Percentiles rank a stretch among this genome's conserved stretches.
Evolutionary conservation across 2,329 filamentous ascomycete species (phyloP).

Genomic region (Aspergillus sp.): DNA sequence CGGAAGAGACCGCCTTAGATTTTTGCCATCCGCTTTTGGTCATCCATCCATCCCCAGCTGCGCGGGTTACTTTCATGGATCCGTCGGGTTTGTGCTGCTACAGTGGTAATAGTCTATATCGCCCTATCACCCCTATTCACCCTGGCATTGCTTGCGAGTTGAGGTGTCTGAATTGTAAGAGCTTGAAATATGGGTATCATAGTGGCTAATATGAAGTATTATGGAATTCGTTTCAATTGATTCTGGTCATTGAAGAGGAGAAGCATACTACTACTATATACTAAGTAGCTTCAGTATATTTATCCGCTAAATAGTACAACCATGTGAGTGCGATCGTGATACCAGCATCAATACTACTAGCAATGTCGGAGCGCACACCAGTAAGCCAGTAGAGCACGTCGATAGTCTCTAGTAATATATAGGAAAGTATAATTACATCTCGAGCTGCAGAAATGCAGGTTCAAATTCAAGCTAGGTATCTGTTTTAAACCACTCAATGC

Average conservation of each 20-base stretch:
- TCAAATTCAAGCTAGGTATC: slow-evolving; percentile 6
- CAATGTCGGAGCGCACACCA: neutral
- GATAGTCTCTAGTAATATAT: no score
- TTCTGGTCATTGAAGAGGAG: no score
- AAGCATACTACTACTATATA: no score
- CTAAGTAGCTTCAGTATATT: neutral
- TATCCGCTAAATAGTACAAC: neutral
- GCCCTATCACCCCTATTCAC: no score
- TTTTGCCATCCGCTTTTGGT: slow-evolving; percentile 21
- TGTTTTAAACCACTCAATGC: slow-evolving; percentile 28
- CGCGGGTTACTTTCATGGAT: neutral
- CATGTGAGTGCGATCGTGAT: no score
- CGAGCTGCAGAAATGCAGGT: slow-evolving; percentile 4
- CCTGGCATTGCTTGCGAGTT: no score
- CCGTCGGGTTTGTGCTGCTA: neutral
- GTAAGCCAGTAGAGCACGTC: neutral
- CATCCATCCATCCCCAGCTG: slow-evolving; percentile 7
- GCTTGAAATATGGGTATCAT: no score
- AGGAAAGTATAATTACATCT: slow-evolving; percentile 16
- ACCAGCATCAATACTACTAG: neutral
- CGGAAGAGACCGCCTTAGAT: slow-evolving; percentile 25
- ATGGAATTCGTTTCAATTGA: no score
- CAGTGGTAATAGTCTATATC: neutral
- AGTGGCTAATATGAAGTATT: no score
- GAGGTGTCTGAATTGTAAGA: no score